These are phyloP conservation scores for Castanospermum australe DNA, from an alignment of 306 rosid genomes.

Conservation along the genomic window DNA sequence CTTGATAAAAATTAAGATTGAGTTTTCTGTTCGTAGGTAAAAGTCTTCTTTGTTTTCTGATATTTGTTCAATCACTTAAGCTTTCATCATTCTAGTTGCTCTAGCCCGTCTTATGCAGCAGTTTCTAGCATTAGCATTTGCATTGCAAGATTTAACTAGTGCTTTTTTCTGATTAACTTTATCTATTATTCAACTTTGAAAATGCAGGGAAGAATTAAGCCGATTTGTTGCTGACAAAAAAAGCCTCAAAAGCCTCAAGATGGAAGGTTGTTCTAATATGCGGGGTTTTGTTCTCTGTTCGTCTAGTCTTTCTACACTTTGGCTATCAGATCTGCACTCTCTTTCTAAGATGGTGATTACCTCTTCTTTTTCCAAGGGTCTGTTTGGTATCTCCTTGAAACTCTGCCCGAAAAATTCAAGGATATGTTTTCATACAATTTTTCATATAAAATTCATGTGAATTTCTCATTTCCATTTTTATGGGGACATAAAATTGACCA, in stretches of 20 bases:
- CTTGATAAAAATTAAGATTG: neutral
- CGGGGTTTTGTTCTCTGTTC: conserved; percentile 79
- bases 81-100: neutral
- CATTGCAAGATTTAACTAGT: neutral
- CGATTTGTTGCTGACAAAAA: conserved; percentile 87
- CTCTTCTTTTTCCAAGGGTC: conserved; percentile 16
- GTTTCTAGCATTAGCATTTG: neutral
- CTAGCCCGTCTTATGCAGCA: neutral
- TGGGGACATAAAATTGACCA: too few relatives aligned
- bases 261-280: conserved; percentile 88
- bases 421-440: too few relatives aligned
- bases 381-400: too few relatives aligned
- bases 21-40: neutral
- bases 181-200: conserved; percentile 12
- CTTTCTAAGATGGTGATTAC: conserved; percentile 81
- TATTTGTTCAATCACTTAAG: neutral
- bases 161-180: conserved; percentile 22
- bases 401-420: too few relatives aligned
- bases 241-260: conserved; percentile 74
- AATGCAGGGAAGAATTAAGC: conserved; percentile 78
- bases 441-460: too few relatives aligned
- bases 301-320: conserved; percentile 76
- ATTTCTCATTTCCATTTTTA: too few relatives aligned
- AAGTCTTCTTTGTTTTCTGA: neutral
- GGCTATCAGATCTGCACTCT: conserved; percentile 85